A percentile compares a stretch with the other conserved stretches of the same genome.
These are phyloP conservation scores for Erythrophleum ivorense DNA, from an alignment of 331 rosid genomes.

Conservation along the genomic window DNA sequence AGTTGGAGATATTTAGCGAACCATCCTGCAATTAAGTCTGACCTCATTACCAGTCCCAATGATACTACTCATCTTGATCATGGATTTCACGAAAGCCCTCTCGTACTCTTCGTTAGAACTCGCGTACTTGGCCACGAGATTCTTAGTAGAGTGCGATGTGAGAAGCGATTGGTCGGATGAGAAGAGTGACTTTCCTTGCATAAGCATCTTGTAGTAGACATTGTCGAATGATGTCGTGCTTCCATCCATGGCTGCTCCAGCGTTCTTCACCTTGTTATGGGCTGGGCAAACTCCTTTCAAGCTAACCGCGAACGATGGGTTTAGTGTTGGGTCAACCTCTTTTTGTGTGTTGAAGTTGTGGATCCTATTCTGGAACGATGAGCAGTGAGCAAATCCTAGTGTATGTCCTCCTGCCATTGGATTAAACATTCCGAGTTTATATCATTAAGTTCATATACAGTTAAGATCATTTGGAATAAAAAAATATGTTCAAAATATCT, in stretches of 20 bases:
- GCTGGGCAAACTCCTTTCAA: constrained; percentile 53
- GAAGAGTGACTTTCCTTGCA: constrained; percentile 60
- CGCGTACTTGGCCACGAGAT: too few species aligned
- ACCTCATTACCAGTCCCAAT: too few species aligned
- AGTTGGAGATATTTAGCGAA: too few species aligned
- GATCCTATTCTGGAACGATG: constrained; percentile 76
- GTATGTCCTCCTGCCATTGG: constrained; percentile 85
- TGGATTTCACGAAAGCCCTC: too few species aligned
- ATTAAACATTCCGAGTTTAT: too few species aligned
- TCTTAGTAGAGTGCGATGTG: too few species aligned
- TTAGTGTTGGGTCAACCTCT: constrained; percentile 58
- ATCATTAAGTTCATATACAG: too few species aligned
- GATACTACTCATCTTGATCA: too few species aligned
- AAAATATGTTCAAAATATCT: too few species aligned
- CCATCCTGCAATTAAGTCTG: too few species aligned
- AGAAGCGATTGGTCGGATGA: constrained; percentile 75
- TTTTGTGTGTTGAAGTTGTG: constrained; percentile 56
- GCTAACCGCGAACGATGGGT: constrained; percentile 58
- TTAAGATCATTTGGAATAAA: too few species aligned
- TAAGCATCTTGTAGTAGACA: constrained; percentile 62
- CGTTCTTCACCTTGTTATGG: constrained; percentile 57
- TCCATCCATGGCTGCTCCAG: constrained; percentile 62
- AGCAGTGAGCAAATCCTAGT: constrained; percentile 72
- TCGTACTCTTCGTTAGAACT: too few species aligned
- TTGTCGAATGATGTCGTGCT: constrained; percentile 62